A percentile compares a stretch with the other conserved stretches of the same genome.
Evolutionary conservation across 2,329 filamentous ascomycete species (phyloP).

Genomic region (Scolecobasidium constrictum): DNA sequence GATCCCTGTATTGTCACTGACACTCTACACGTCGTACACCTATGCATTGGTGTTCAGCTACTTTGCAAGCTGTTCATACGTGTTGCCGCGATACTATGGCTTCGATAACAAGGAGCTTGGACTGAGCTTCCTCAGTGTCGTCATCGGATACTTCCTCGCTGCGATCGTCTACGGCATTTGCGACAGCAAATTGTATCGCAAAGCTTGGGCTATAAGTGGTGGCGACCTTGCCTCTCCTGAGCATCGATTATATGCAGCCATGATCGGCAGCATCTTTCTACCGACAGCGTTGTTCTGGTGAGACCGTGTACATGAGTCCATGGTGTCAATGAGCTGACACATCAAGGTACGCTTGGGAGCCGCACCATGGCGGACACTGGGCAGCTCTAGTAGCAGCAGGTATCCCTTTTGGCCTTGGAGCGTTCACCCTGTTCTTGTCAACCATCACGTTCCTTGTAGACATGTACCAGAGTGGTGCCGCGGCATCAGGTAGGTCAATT

Average conservation of each 20-base stretch:
- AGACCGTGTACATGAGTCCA: too few species aligned
- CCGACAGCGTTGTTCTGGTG: constrained; percentile 18
- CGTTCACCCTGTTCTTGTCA: constrained; percentile 21
- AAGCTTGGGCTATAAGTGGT: neutral
- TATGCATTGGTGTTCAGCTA: constrained; percentile 52
- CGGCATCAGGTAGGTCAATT: too few species aligned
- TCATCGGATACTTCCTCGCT: constrained; percentile 20
- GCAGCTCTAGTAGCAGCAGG: constrained; percentile 23
- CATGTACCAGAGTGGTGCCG: constrained; percentile 42
- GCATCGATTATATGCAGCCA: constrained; percentile 20
- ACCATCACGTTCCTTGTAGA: constrained; percentile 40
- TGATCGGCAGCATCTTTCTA: constrained; percentile 8
- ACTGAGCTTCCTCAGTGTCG: constrained; percentile 23
- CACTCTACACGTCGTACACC: constrained; percentile 23
- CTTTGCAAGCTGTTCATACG: constrained; percentile 57
- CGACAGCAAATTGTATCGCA: constrained; percentile 20
- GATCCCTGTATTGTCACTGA: constrained; percentile 23
- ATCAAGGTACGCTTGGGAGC: constrained; percentile 29
- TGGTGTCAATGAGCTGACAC: too few species aligned
- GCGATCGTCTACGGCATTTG: constrained; percentile 20
- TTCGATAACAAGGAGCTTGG: constrained; percentile 38
- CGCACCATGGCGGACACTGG: constrained; percentile 23
- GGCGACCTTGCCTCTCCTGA: constrained; percentile 17
- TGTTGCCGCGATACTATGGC: constrained; percentile 48
- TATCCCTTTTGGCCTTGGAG: constrained; percentile 16